Evolutionary conservation across 805 yeast genomes (phyloP).

Genomic region (Saccharomycopsis sp.): DNA sequence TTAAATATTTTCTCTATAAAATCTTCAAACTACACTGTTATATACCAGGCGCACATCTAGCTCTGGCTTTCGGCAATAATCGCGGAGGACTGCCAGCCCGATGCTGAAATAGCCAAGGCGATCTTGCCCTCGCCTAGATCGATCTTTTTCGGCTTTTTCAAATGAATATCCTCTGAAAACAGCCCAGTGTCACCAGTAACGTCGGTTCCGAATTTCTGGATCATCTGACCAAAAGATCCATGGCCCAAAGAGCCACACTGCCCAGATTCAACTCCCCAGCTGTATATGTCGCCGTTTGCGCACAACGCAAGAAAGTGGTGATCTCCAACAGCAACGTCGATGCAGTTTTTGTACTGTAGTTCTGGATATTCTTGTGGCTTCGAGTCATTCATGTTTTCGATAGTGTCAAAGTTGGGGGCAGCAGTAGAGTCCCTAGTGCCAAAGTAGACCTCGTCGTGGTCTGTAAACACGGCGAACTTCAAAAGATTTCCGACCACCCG

Average conservation of each 20-base stretch:
- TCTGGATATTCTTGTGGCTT: slow-evolving; percentile 34
- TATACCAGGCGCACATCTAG: too few relatives aligned
- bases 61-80: slow-evolving; percentile 31
- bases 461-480: slow-evolving; percentile 49
- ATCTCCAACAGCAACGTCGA: slow-evolving; percentile 62
- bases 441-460: slow-evolving; percentile 31
- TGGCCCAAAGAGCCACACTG: slow-evolving; percentile 68
- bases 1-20: too few relatives aligned
- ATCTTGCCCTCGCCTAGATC: slow-evolving; percentile 32
- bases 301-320: slow-evolving; percentile 63
- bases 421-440: slow-evolving; percentile 11
- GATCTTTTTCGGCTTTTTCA: slow-evolving; percentile 38
- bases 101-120: slow-evolving; percentile 59
- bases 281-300: slow-evolving; percentile 45
- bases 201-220: slow-evolving; percentile 22
- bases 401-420: slow-evolving; percentile 26
- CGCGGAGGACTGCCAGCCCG: slow-evolving; percentile 79
- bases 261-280: slow-evolving; percentile 65
- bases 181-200: slow-evolving; percentile 29
- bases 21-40: too few relatives aligned
- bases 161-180: slow-evolving; percentile 25
- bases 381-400: slow-evolving; percentile 20
- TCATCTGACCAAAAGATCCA: slow-evolving; percentile 31
- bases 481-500: slow-evolving; percentile 51
- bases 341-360: slow-evolving; percentile 41